A percentile compares a stretch with the other conserved stretches of the same genome.
Evolutionary conservation across 257 asterid genomes (phyloP).

Genomic region (Rehmannia glutinosa): DNA sequence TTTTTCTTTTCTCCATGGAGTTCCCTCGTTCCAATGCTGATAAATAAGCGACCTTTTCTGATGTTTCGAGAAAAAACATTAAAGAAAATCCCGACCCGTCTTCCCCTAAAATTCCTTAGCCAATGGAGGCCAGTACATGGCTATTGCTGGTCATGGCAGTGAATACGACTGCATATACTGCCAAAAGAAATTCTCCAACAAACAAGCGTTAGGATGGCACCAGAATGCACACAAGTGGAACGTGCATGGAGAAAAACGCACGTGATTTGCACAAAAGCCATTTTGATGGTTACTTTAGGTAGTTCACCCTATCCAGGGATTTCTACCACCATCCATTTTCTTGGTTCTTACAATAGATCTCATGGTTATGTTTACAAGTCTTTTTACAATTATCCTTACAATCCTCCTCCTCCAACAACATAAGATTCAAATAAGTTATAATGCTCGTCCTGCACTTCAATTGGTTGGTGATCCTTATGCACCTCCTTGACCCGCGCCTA

Average conservation of each 20-base stretch:
- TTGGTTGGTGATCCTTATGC: not conserved
- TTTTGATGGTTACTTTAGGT: not conserved
- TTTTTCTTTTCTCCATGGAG: not conserved
- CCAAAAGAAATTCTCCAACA: no score
- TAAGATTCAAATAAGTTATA: not conserved
- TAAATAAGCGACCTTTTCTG: not conserved
- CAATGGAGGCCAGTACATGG: not conserved
- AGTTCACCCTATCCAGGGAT: not conserved
- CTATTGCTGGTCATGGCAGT: not conserved
- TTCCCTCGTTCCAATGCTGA: not conserved
- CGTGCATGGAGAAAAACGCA: conserved; percentile 22
- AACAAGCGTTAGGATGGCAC: conserved; percentile 41
- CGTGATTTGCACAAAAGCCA: not conserved
- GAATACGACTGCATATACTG: conserved; percentile 28
- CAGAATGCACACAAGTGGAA: conserved; percentile 34
- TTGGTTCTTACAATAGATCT: conserved; percentile 1
- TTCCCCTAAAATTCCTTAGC: not conserved
- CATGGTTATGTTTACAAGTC: not conserved
- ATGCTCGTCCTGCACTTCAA: not conserved
- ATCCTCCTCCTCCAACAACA: not conserved
- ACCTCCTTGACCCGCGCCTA: not conserved
- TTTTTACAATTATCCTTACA: not conserved
- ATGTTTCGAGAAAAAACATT: not conserved
- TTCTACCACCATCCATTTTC: not conserved
- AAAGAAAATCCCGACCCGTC: not conserved